Conservation (phyloP, 805 yeast species). For the Lipomyces starkeyi region DNA sequence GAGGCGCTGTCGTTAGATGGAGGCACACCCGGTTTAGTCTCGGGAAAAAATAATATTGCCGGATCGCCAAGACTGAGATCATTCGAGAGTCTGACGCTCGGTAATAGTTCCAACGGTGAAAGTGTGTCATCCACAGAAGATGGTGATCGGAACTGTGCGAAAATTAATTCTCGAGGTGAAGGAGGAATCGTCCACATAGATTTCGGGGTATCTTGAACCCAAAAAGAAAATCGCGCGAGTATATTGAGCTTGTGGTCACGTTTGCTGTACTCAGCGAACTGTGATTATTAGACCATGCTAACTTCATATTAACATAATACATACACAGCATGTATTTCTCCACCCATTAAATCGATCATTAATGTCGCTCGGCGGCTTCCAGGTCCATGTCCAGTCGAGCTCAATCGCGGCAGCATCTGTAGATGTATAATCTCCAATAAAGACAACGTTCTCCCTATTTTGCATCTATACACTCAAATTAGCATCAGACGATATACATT, state of each 20-base stretch:
- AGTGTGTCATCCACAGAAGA: constrained; percentile 1
- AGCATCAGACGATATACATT: constrained; percentile 32
- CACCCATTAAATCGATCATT: constrained; percentile 40
- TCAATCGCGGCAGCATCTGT: constrained; percentile 27
- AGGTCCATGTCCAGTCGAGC: constrained; percentile 46
- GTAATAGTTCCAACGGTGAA: constrained; percentile 1
- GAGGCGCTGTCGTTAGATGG: not conserved
- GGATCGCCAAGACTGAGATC: constrained; percentile 3
- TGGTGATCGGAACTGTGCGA: constrained; percentile 4
- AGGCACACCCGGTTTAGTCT: not conserved
- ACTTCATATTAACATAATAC: not conserved
- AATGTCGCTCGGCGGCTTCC: constrained; percentile 40
- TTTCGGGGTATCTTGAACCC: constrained; percentile 43
- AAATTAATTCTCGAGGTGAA: constrained; percentile 16
- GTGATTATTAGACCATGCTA: not conserved
- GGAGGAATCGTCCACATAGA: constrained; percentile 22
- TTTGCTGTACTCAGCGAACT: constrained; percentile 50
- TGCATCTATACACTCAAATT: constrained; percentile 43
- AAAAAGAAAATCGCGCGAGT: constrained; percentile 46
- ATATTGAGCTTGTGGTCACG: constrained; percentile 44
- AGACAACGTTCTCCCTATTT: constrained; percentile 47
- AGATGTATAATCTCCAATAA: constrained; percentile 47
- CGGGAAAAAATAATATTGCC: constrained; percentile 2
- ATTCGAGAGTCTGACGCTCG: not conserved
- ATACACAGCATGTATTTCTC: constrained; percentile 45